Evolutionary conservation across 2,329 filamentous ascomycete species (phyloP), one percentile per base, ranked within the genome.

Genomic region (Catunica adiposa): DNA sequence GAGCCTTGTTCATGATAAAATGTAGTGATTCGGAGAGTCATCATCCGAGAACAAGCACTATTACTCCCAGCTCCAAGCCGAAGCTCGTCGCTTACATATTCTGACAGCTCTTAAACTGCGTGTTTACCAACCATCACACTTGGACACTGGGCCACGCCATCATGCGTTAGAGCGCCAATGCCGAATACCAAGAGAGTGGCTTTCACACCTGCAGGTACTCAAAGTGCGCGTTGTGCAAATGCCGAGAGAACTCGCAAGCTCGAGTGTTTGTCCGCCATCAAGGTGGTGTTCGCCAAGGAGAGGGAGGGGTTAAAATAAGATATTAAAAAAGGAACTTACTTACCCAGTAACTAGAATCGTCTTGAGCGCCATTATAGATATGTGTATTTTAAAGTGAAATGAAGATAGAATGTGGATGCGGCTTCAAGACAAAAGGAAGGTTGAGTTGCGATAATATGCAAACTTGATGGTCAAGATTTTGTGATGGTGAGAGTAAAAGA

Each of bases 331-430:
- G 29, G 11, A 5, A 34, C 5, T 59, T 63, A 63, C 82, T 74
- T 82, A 95, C 89, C 89, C 89, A 65, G 89, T 89, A 67, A 96
- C 82, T 66, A 96, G 79, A 67, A 95, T 87, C 60, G 89, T 92
- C 73, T 88, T 87, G 63, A 86, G 78, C 68, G 83, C 71, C 87
- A 94, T 94, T 61, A 61, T 73, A 62, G 60, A 59, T 57, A 58
- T 57, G 54, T 42, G 55, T 58, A 46, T 25, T 23, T 48, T 31
- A 34, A 47, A 52, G 20, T n/a, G 20, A 44, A 5, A n/a, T 22
- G 11, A 44, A 44, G 9, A 17, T 17, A 7, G n/a, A n/a, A 7
- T n/a, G 20, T n/a, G 8, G 40, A 44, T 22, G 15, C 1, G n/a
- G 17, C 2, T n/a, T 44, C 3, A 44, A 22, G n/a, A 17, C 40